A percentile compares a stretch with the other conserved stretches of the same genome.
Evolutionary conservation across 2,329 filamentous ascomycete species (phyloP).

Genomic region (Diplodia seriata): DNA sequence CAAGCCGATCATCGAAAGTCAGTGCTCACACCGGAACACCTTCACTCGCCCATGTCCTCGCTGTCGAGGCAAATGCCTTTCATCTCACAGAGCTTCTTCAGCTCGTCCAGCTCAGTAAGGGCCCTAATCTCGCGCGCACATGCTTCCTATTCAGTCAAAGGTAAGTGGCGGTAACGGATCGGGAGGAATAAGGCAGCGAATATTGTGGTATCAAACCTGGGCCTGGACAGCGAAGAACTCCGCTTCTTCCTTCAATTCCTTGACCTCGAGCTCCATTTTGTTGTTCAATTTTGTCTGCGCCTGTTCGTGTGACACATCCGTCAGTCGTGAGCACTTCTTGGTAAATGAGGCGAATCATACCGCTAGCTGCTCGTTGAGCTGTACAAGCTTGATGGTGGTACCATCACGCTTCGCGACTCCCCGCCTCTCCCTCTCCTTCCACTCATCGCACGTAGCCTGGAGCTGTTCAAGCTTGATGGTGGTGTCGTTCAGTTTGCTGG

Average conservation of each 20-base stretch:
- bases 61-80: background rate
- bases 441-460: background rate
- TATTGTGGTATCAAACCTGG: background rate
- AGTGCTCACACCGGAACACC: background rate
- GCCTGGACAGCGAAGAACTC: constrained; percentile 6
- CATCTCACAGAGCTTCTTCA: background rate
- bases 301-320: background rate
- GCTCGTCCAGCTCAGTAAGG: background rate
- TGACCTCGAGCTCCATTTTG: background rate
- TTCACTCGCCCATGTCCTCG: background rate
- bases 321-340: background rate
- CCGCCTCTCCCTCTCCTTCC: background rate
- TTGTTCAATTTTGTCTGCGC: background rate
- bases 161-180: background rate
- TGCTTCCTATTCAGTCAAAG: background rate
- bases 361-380: background rate
- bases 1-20: background rate
- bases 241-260: background rate
- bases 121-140: background rate
- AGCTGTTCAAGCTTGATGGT: background rate
- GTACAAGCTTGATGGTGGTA: background rate
- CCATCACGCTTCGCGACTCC: background rate
- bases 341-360: background rate
- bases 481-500: background rate
- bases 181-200: background rate